phyloP scores from a whole-genome alignment of 2,329 filamentous ascomycete genomes.

The Coniochaeta sp. region DNA sequence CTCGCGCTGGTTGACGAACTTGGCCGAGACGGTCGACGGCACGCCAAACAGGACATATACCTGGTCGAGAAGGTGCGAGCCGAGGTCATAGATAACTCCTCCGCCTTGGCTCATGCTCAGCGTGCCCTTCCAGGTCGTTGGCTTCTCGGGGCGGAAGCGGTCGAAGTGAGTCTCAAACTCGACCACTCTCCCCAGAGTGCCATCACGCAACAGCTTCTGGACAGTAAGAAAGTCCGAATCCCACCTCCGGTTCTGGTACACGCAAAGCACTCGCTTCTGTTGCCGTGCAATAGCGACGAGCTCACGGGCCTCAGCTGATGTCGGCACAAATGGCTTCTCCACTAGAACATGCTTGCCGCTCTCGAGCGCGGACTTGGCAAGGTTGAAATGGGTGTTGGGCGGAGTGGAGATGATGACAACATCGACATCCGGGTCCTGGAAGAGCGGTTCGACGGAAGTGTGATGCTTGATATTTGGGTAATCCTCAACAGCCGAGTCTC shows the following conservation, averaged over 20 bases:
- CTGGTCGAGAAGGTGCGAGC: conserved; percentile 71
- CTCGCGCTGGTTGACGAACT: conserved; percentile 58
- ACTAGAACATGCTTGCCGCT: conserved; percentile 69
- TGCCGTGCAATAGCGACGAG: conserved; percentile 48
- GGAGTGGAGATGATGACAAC: conserved; percentile 64
- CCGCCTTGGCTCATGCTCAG: conserved; percentile 54
- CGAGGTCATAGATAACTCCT: conserved; percentile 66
- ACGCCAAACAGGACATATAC: conserved; percentile 62
- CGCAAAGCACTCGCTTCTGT: conserved; percentile 45
- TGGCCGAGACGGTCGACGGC: conserved; percentile 58
- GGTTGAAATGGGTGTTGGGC: conserved; percentile 61
- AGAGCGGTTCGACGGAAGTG: conserved; percentile 51
- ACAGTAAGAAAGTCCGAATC: conserved; percentile 70
- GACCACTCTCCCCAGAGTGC: conserved; percentile 57
- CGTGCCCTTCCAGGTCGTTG: conserved; percentile 58
- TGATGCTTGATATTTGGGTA: conserved; percentile 59
- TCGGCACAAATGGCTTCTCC: conserved; percentile 76
- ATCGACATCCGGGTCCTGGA: conserved; percentile 58
- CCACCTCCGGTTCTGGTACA: conserved; percentile 69
- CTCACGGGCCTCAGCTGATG: conserved; percentile 55
- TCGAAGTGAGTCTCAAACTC: conserved; percentile 74
- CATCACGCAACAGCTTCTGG: conserved; percentile 49
- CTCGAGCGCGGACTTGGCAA: conserved; percentile 57
- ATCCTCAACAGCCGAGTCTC: conserved; percentile 61
- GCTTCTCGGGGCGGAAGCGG: conserved; percentile 55